Base-by-base conservation (phyloP, 306 rosid genomes). In the Acacia acuminata region DNA sequence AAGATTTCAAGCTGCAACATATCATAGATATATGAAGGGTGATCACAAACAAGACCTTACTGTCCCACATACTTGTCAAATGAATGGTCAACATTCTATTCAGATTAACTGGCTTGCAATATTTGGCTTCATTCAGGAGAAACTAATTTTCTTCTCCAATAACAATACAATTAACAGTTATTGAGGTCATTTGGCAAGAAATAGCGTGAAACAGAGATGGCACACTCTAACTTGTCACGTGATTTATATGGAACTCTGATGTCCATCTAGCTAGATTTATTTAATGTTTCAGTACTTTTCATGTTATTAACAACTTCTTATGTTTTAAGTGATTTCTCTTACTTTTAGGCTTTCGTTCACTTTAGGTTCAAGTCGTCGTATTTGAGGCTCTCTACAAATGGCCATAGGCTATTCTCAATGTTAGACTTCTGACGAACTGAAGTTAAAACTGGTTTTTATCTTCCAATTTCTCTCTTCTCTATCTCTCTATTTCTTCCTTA, bases 1-100 rank as follows among this genome's bases (percentile, higher is more conserved):
- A 78, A 82, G n/a, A 81, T 77, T 53, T 81, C 45, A 61, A 74
- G 70, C 83, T 30, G 65, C 82, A 79, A 79, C 36, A 42, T 69
- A 6, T 78, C n/a, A 70, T 50, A 43, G 51, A 42, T 79, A 38
- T 38, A 38, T 38, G 42, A 17, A 72, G 3, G 60, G 38, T 5
- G 51, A 72, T 72, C 40, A 72, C 40, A 50, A 32, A 50, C 43
- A 48, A 17, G 27, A 73, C 77, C 60, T 9, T 30, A 27, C 10
- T 27, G 7, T 47, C 9, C 45, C 63, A 82, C 77, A 71, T 63
- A 51, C 66, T 61, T 25, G 10, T 73, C 45, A 83, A 69, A 50
- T 30, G 65, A 72, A 65, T n/a, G 16, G 32, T 45, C 64, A 32
- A 74, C 19, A 74, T 50, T 32, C 69, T 76, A 30, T 55, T 45